Conservation (phyloP, 176 grass and related monocot species). For the Zea mays region DNA sequence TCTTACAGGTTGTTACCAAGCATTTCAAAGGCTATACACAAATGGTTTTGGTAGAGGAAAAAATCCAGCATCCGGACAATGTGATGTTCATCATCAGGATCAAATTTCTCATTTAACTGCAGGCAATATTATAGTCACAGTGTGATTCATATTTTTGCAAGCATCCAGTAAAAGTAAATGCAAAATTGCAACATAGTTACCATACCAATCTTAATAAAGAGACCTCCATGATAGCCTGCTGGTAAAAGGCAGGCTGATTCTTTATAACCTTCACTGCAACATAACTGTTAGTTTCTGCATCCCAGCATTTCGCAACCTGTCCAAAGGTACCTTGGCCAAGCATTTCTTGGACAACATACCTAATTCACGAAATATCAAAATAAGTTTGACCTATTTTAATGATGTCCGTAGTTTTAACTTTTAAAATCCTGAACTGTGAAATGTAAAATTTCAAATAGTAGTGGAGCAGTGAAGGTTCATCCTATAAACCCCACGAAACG, state of each 20-base stretch:
- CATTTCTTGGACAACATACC: conserved; percentile 90
- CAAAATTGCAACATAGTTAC: conserved; percentile 1
- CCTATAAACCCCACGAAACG: background rate
- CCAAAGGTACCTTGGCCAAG: conserved; percentile 99
- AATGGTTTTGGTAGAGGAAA: conserved; percentile 84
- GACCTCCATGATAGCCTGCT: conserved; percentile 86
- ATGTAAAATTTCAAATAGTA: conserved; percentile 11
- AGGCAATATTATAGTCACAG: conserved; percentile 35
- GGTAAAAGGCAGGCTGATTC: conserved; percentile 96
- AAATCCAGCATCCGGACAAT: conserved; percentile 97
- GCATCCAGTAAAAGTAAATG: conserved; percentile 9
- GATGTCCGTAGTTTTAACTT: conserved; percentile 3
- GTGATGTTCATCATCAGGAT: conserved; percentile 93
- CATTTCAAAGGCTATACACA: conserved; percentile 99
- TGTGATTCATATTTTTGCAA: conserved; percentile 8
- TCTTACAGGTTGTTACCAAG: conserved; percentile 96
- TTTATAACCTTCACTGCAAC: conserved; percentile 98
- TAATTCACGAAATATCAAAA: conserved; percentile 40
- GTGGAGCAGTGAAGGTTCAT: conserved; percentile 19
- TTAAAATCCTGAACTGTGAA: conserved; percentile 5
- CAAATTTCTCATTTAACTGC: conserved; percentile 88
- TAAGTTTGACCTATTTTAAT: background rate
- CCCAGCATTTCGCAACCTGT: conserved; percentile 96
- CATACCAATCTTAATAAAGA: conserved; percentile 82
- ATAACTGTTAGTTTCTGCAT: conserved; percentile 67